Conservation (phyloP, 2,329 filamentous ascomycete genomes). For the Calonectria honghensis region DNA sequence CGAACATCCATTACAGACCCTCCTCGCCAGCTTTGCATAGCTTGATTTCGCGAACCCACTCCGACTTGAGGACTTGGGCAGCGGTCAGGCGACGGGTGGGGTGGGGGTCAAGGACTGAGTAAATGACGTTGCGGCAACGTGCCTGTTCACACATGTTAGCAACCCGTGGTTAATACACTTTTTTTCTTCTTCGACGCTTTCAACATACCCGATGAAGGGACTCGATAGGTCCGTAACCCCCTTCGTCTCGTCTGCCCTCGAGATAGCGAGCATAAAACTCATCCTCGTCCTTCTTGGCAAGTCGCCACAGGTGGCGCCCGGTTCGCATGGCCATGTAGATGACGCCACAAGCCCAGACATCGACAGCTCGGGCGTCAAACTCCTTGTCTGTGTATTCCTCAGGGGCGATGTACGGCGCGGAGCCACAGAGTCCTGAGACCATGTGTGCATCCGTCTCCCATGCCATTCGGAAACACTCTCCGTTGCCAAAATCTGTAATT, state of each 20-base stretch:
- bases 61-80: slow-evolving; percentile 96
- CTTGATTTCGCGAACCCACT: slow-evolving; percentile 99
- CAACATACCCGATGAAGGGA: slow-evolving; percentile 90
- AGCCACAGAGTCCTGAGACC: slow-evolving; percentile 97
- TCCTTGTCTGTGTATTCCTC: slow-evolving; percentile 97
- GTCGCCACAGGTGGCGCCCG: slow-evolving; percentile 94
- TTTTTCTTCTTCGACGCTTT: background rate
- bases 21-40: slow-evolving; percentile 97
- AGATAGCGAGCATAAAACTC: slow-evolving; percentile 98
- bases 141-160: slow-evolving; percentile 73
- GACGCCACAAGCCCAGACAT: slow-evolving; percentile 98
- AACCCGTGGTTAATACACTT: background rate
- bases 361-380: slow-evolving; percentile 97
- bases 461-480: slow-evolving; percentile 99
- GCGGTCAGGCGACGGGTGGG: slow-evolving; percentile 94
- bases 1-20: slow-evolving; percentile 78
- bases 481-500: slow-evolving; percentile 99
- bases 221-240: slow-evolving; percentile 97
- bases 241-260: slow-evolving; percentile 93
- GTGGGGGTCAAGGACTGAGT: slow-evolving; percentile 97
- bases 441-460: slow-evolving; percentile 99
- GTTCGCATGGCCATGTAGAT: slow-evolving; percentile 99
- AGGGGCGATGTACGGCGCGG: slow-evolving; percentile 96
- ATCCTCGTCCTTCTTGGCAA: slow-evolving; percentile 97
- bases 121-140: slow-evolving; percentile 98